Conservation (phyloP, 176 grass and related monocot species). For the Metroxylon sagu region DNA sequence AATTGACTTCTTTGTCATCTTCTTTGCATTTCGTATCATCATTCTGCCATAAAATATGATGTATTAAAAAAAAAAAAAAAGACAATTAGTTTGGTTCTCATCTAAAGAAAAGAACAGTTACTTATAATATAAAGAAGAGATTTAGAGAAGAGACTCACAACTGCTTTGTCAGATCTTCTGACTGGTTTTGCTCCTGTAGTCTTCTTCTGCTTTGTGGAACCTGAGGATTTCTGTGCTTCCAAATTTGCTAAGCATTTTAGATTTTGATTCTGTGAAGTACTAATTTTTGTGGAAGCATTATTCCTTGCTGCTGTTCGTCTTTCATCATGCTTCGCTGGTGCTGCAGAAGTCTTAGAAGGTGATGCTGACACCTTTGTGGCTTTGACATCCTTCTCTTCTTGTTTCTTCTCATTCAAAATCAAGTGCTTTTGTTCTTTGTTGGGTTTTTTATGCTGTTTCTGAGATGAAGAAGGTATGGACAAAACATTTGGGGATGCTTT, state of each 20-base stretch:
- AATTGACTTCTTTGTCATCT: slow-evolving; percentile 21
- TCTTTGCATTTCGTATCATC: slow-evolving; percentile 25
- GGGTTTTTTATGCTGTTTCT: slow-evolving; percentile 26
- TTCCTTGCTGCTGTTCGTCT: slow-evolving; percentile 30
- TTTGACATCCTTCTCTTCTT: slow-evolving; percentile 37
- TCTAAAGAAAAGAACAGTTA: too few species aligned
- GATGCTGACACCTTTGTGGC: slow-evolving; percentile 17
- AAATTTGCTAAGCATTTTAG: slow-evolving; percentile 7
- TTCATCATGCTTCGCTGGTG: slow-evolving; percentile 15
- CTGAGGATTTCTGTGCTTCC: slow-evolving; percentile 2
- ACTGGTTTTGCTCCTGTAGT: slow-evolving; percentile 20
- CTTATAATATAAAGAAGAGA: too few species aligned
- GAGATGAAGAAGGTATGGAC: background rate
- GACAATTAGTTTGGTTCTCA: too few species aligned
- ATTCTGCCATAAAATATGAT: slow-evolving; percentile 17
- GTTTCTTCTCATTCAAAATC: slow-evolving; percentile 23
- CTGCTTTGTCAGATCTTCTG: slow-evolving; percentile 25
- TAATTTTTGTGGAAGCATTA: slow-evolving; percentile 3
- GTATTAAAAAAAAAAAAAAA: background rate
- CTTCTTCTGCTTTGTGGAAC: slow-evolving; percentile 29
- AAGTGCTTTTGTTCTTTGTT: slow-evolving; percentile 23
- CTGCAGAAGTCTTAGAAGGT: slow-evolving; percentile 14
- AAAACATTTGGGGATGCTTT: slow-evolving; percentile 26
- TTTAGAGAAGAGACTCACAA: slow-evolving; percentile 30
- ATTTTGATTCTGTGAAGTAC: background rate